Conservation (phyloP, 768 basidiomycete genomes). For the Boletus sensibilis region DNA sequence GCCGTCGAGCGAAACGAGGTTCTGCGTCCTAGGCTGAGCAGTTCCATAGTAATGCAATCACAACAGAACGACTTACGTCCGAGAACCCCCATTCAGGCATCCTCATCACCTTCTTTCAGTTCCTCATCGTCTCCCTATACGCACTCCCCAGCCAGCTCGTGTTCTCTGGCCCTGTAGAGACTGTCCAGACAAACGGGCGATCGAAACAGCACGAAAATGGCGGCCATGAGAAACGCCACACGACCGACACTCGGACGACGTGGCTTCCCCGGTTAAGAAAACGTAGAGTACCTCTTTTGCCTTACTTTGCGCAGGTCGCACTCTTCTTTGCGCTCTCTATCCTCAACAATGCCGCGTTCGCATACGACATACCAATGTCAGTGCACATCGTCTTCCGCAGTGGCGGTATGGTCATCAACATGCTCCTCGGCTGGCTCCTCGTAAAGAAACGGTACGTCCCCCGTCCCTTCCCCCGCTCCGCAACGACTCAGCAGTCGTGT, state of each 20-base stretch:
- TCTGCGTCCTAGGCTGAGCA: neutral
- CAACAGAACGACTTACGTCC: conserved; percentile 70
- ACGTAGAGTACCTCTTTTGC: conserved; percentile 64
- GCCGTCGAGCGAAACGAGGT: conserved; percentile 1
- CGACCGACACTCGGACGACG: neutral
- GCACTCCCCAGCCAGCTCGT: conserved; percentile 64
- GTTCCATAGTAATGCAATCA: conserved; percentile 66
- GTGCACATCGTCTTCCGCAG: conserved; percentile 95
- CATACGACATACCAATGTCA: conserved; percentile 81
- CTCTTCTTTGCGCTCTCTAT: conserved; percentile 78
- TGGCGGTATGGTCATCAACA: conserved; percentile 80
- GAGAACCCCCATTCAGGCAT: conserved; percentile 70
- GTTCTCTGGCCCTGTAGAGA: conserved; percentile 14
- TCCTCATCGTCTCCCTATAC: conserved; percentile 70
- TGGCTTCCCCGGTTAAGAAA: conserved; percentile 51
- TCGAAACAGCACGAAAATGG: neutral
- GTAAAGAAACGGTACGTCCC: conserved; percentile 56
- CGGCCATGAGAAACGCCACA: neutral
- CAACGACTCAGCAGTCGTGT: conserved; percentile 3
- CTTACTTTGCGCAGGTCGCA: conserved; percentile 77
- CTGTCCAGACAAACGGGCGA: neutral
- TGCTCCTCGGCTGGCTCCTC: conserved; percentile 74
- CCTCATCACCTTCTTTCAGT: conserved; percentile 87
- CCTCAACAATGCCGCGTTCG: conserved; percentile 91
- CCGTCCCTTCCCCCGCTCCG: neutral